These are phyloP conservation scores for Umbelopsis sp. DNA, from an alignment of 192 early-diverging fungal genomes.

Conservation along the genomic window DNA sequence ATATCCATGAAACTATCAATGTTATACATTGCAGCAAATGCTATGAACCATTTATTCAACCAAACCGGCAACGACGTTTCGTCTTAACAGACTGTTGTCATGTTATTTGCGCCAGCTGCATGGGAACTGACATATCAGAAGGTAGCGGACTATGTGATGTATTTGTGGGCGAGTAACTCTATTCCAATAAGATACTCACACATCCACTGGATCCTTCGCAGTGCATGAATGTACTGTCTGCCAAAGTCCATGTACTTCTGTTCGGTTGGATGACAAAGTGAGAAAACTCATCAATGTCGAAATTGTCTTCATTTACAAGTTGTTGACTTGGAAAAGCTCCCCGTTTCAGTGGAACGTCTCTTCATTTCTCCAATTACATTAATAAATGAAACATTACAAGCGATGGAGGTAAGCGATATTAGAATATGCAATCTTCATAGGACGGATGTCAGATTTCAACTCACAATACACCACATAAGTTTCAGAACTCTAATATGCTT, in stretches of 20 bases:
- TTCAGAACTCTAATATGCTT: neutral
- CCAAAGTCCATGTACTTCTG: conserved; percentile 15
- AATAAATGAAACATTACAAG: conserved; percentile 15
- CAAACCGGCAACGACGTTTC: neutral
- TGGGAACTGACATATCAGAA: neutral
- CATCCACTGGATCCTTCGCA: neutral
- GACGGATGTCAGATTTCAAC: too few relatives aligned
- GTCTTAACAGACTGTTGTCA: conserved; percentile 26
- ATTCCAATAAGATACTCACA: neutral
- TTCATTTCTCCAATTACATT: neutral
- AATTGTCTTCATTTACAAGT: neutral
- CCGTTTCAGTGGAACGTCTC: neutral
- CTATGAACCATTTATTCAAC: neutral
- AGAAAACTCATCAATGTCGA: neutral
- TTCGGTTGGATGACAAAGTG: conserved; percentile 18
- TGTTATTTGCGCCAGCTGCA: conserved; percentile 13
- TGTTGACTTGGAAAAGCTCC: neutral
- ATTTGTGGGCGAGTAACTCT: neutral
- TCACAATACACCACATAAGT: neutral
- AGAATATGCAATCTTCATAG: neutral
- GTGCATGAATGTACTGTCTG: conserved; percentile 10
- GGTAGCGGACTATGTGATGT: neutral
- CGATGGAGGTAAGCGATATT: conserved; percentile 10
- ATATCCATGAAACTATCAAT: neutral
- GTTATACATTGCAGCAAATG: conserved; percentile 10